A percentile compares a stretch with the other conserved stretches of the same genome.
phyloP scores from a whole-genome alignment of 2,329 filamentous ascomycete species.

The Alternaria ventricosa region DNA sequence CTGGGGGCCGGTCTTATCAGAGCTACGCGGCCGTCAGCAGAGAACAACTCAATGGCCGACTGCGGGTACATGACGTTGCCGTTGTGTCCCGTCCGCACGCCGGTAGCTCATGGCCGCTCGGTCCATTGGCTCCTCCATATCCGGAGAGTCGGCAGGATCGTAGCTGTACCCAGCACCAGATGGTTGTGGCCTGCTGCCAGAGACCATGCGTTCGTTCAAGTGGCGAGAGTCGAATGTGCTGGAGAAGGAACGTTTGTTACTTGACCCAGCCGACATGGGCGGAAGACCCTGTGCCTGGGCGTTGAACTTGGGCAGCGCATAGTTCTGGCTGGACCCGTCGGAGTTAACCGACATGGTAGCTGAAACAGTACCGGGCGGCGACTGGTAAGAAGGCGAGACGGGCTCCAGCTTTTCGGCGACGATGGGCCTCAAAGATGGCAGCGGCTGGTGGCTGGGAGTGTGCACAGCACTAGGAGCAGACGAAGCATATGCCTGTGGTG shows the following conservation, averaged over 20 bases:
- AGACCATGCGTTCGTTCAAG: slow-evolving; percentile 52
- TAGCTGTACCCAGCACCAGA: slow-evolving; percentile 39
- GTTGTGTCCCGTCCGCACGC: slow-evolving; percentile 54
- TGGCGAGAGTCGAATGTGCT: slow-evolving; percentile 55
- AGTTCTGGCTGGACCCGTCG: slow-evolving; percentile 34
- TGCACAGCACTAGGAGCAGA: slow-evolving; percentile 36
- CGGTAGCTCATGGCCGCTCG: slow-evolving; percentile 54
- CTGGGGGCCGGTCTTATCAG: background rate
- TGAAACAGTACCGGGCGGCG: slow-evolving; percentile 41
- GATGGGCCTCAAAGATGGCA: slow-evolving; percentile 52
- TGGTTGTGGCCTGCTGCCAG: slow-evolving; percentile 53
- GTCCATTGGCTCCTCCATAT: slow-evolving; percentile 51
- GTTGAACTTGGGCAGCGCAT: slow-evolving; percentile 36
- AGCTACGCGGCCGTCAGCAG: slow-evolving; percentile 14
- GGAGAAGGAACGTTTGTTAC: slow-evolving; percentile 55
- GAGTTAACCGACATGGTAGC: slow-evolving; percentile 44
- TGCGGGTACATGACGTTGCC: slow-evolving; percentile 46
- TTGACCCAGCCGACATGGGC: slow-evolving; percentile 35
- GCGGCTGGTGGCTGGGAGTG: slow-evolving; percentile 41
- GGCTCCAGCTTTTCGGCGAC: slow-evolving; percentile 50
- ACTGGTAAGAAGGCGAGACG: slow-evolving; percentile 53
- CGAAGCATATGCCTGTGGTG: slow-evolving; percentile 40
- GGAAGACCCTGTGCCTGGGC: slow-evolving; percentile 34
- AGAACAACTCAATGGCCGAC: slow-evolving; percentile 30
- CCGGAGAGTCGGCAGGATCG: slow-evolving; percentile 44